Conservation (phyloP, 1,139 yeast species). For the Eremothecium coryli region DNA sequence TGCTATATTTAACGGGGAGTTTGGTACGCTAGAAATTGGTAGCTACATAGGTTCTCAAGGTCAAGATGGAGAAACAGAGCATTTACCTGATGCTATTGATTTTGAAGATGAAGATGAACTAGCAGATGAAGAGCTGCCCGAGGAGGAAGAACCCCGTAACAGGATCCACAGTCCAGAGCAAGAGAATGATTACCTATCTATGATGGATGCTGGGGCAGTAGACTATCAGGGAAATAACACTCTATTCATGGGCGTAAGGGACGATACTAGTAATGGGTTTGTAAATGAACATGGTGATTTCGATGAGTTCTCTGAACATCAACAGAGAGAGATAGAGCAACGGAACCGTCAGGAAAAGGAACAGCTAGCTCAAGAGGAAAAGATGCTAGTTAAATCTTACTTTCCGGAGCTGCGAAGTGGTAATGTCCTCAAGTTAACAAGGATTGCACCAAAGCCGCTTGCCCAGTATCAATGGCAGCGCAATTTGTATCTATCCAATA, state of each 20-base stretch:
- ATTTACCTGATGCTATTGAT: slow-evolving; percentile 91
- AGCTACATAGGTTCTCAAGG: slow-evolving; percentile 22
- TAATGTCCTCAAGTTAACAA: slow-evolving; percentile 27
- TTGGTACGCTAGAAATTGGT: slow-evolving; percentile 32
- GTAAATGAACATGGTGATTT: slow-evolving; percentile 13
- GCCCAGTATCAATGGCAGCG: slow-evolving; percentile 26
- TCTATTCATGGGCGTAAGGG: slow-evolving; percentile 35
- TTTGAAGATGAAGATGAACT: slow-evolving; percentile 92
- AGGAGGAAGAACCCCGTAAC: slow-evolving; percentile 32
- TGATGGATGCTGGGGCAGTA: slow-evolving; percentile 31
- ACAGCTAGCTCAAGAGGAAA: slow-evolving; percentile 19
- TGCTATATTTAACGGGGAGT: slow-evolving; percentile 32
- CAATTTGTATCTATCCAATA: slow-evolving; percentile 12
- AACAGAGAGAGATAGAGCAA: slow-evolving; percentile 9
- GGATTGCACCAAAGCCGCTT: slow-evolving; percentile 24
- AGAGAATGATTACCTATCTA: slow-evolving; percentile 24
- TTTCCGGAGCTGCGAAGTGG: slow-evolving; percentile 29
- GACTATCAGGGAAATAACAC: slow-evolving; percentile 40
- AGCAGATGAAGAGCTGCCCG: slow-evolving; percentile 68
- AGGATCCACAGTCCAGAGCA: slow-evolving; percentile 11
- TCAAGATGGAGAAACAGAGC: slow-evolving; percentile 38
- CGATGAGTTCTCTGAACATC: slow-evolving; percentile 13
- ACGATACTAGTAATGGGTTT: slow-evolving; percentile 17
- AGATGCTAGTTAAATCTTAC: slow-evolving; percentile 22
- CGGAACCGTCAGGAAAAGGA: slow-evolving; percentile 13